phyloP scores from a whole-genome alignment of 2,329 filamentous ascomycete genomes.

The Drechslerella dactyloides region DNA sequence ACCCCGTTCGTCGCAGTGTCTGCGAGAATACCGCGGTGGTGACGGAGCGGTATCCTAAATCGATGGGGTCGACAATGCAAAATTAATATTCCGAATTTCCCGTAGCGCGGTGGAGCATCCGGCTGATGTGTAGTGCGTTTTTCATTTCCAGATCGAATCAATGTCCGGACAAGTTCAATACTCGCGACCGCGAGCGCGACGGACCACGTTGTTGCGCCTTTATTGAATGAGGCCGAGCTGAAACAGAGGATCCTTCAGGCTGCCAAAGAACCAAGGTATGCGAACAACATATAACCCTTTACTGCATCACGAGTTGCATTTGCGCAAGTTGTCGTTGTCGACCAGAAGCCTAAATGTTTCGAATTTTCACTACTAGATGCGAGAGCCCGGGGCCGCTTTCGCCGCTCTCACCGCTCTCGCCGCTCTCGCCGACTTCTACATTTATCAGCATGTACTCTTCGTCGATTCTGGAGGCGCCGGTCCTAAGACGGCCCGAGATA shows the following conservation, averaged over 20 bases:
- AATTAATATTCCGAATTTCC: conserved; percentile 37
- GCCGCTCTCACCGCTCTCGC: too few relatives aligned
- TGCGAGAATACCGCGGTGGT: background rate
- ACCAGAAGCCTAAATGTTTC: conserved; percentile 20
- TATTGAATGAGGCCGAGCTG: conserved; percentile 45
- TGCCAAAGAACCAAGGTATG: conserved; percentile 47
- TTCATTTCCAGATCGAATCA: conserved; percentile 42
- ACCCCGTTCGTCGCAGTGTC: background rate
- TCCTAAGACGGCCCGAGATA: conserved; percentile 47
- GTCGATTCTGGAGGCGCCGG: conserved; percentile 27
- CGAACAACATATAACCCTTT: conserved; percentile 18
- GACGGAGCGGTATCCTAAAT: conserved; percentile 8
- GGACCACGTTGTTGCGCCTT: conserved; percentile 22
- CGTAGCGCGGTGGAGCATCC: conserved; percentile 21
- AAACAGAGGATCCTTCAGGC: conserved; percentile 47
- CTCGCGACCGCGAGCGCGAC: conserved; percentile 19
- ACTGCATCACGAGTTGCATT: background rate
- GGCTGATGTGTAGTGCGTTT: conserved; percentile 20
- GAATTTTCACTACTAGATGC: conserved; percentile 31
- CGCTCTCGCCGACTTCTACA: conserved; percentile 38
- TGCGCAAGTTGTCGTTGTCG: background rate
- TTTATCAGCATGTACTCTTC: conserved; percentile 10
- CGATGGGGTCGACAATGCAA: background rate
- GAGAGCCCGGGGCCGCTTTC: too few relatives aligned
- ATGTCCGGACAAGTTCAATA: conserved; percentile 49